phyloP scores from a whole-genome alignment of 2,329 filamentous ascomycete species.

The Aspergillus versicolor region DNA sequence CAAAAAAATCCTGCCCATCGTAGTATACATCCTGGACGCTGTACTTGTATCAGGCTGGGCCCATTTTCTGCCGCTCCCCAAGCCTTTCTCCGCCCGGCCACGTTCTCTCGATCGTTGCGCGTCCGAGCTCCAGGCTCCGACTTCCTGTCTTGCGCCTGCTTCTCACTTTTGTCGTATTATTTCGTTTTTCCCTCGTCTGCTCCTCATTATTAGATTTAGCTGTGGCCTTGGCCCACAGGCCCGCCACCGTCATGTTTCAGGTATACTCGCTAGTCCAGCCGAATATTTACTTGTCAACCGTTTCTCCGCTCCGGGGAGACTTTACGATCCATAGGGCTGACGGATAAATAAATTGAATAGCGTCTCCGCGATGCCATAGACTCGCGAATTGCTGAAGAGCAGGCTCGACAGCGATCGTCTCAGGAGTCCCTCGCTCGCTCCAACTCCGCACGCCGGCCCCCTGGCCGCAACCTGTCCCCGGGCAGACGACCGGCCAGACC shows the following conservation, averaged over 20 bases:
- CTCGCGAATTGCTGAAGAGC: constrained; percentile 85
- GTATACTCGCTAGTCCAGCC: constrained; percentile 16
- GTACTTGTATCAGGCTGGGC: not conserved
- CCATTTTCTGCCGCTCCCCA: constrained; percentile 8
- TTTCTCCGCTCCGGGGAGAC: not conserved
- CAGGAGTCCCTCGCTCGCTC: constrained; percentile 47
- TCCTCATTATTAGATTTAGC: constrained; percentile 12
- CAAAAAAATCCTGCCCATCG: too few species aligned
- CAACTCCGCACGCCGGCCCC: constrained; percentile 41
- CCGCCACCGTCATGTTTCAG: constrained; percentile 33
- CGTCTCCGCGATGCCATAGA: constrained; percentile 83
- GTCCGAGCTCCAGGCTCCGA: constrained; percentile 11
- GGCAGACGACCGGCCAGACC: constrained; percentile 30
- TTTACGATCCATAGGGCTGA: not conserved
- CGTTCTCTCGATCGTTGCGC: constrained; percentile 5
- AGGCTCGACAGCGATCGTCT: constrained; percentile 68
- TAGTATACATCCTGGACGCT: too few species aligned
- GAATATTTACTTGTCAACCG: constrained; percentile 6
- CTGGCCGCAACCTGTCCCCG: constrained; percentile 28
- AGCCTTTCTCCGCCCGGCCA: constrained; percentile 10
- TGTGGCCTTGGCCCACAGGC: constrained; percentile 22
- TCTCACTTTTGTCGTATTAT: constrained; percentile 9
- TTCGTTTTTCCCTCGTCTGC: constrained; percentile 14
- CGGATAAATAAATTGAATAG: constrained; percentile 43
- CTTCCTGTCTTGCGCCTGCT: constrained; percentile 13